Conservation (phyloP, 1,284 basidiomycete species). For the Quambalaria eucalypti region DNA sequence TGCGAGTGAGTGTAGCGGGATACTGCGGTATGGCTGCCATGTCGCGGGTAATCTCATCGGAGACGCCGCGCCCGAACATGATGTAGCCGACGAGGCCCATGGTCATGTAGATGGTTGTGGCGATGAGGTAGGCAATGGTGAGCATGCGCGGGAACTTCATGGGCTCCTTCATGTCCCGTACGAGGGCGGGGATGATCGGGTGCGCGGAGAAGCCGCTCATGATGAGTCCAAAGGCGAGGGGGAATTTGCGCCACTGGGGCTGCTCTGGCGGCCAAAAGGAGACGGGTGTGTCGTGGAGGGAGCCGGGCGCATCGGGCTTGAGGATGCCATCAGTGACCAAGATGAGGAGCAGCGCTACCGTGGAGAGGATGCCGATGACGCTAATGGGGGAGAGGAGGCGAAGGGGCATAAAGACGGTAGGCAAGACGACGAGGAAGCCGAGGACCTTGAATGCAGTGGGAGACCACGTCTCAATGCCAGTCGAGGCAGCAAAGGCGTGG, state of each 20-base stretch:
- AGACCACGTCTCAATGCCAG: constrained; percentile 2
- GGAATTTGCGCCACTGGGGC: constrained; percentile 54
- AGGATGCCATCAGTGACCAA: constrained; percentile 75
- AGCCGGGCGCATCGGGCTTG: constrained; percentile 67
- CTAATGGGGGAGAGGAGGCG: constrained; percentile 36
- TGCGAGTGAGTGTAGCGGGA: constrained; percentile 62
- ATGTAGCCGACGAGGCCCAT: constrained; percentile 66
- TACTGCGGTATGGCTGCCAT: constrained; percentile 68
- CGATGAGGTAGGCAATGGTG: constrained; percentile 72
- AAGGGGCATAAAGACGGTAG: constrained; percentile 39
- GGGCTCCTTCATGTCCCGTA: constrained; percentile 80
- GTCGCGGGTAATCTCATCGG: constrained; percentile 82
- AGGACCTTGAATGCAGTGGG: constrained; percentile 27
- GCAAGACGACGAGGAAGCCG: constrained; percentile 29
- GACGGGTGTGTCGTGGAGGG: constrained; percentile 51
- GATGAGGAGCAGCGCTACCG: constrained; percentile 63
- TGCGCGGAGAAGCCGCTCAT: constrained; percentile 97
- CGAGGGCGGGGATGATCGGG: constrained; percentile 80
- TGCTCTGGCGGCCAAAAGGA: constrained; percentile 29
- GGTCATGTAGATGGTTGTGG: constrained; percentile 67
- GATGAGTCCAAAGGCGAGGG: constrained; percentile 70
- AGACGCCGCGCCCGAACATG: constrained; percentile 64
- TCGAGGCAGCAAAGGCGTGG: background rate
- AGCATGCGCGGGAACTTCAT: constrained; percentile 72
- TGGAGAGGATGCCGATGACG: constrained; percentile 29